Percentiles rank a stretch among this genome's conserved stretches.
Conservation (phyloP, 2,329 filamentous ascomycete genomes). For the Karstenula rhodostoma region DNA sequence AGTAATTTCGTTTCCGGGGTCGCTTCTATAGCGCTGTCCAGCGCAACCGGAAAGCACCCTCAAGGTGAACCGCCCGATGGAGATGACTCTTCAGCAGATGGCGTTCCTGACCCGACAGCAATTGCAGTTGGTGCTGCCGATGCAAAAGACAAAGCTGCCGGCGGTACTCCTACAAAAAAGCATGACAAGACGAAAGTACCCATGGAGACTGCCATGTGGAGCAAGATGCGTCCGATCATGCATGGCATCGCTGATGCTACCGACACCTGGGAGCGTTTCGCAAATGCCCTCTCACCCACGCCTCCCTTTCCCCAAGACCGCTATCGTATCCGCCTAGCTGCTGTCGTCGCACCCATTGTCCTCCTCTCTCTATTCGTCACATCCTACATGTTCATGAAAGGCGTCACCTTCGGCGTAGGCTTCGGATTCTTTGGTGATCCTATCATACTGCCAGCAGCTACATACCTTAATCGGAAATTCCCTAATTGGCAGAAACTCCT, state of each 20-base stretch:
- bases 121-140: conserved; percentile 63
- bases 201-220: conserved; percentile 79
- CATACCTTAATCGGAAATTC: conserved; percentile 66
- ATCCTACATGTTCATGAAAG: conserved; percentile 66
- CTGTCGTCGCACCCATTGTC: conserved; percentile 54
- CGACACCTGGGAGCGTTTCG: conserved; percentile 71
- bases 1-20: conserved; percentile 81
- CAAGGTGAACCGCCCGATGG: conserved; percentile 64
- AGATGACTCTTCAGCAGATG: conserved; percentile 55
- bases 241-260: conserved; percentile 66
- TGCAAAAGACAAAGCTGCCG: conserved; percentile 62
- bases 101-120: conserved; percentile 68
- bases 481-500: conserved; percentile 80
- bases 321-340: conserved; percentile 57
- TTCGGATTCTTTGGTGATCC: conserved; percentile 84
- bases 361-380: conserved; percentile 55
- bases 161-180: conserved; percentile 57
- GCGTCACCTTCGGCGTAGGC: conserved; percentile 71
- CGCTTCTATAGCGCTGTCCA: conserved; percentile 74
- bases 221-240: conserved; percentile 78
- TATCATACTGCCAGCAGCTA: conserved; percentile 67
- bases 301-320: conserved; percentile 56
- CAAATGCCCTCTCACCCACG: conserved; percentile 62
- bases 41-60: conserved; percentile 79
- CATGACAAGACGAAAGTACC: conserved; percentile 82